Evolutionary conservation across 176 grass and related monocot genomes (phyloP), one percentile per base, ranked within the genome.

Genomic region (Eleusine coracana): DNA sequence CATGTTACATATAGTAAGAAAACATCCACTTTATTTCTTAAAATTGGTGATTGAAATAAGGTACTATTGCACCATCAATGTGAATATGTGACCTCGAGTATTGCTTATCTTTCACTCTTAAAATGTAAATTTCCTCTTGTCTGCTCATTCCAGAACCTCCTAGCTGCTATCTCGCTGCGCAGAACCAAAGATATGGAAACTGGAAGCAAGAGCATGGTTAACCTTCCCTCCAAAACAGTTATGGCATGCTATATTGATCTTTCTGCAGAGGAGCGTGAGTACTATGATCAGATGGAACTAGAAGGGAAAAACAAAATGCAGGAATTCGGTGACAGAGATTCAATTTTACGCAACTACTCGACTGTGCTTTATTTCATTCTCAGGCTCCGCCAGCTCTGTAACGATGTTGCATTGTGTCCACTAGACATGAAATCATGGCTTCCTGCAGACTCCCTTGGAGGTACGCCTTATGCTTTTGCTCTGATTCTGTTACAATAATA

Each of bases 361-460:
- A 98, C 92, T 61, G 91, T 98, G 21, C 87, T 98, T 80, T 90
- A 90, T 72, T 87, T 95, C 73, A 92, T 98, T 83, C 80, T 98
- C 77, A 83, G 90, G 82, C 96, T 98, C 20, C 90, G 96, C 20
- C 92, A 98, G 88, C 92, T 98, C 55, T 95, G 92, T 68, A 81
- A 95, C 37, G 89, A 95, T 82, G 77, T 95, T 46, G 89, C 92
- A 68, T 85, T 98, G 73, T 98, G 92, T 71, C 96, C 91, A 74
- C 75, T 90, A 55, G 89, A 90, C 75, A 85, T 95, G 59, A 95
- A 91, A 84, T 95, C 96, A 70, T 90, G 92, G 70, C 40, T 98
- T 86, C 89, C 90, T 60, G 75, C 82, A 0, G 77, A 81, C 73
- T 60, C 82, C 41, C 68, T 98, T 50, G 91, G 87, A 95, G 96